phyloP scores from a whole-genome alignment of 2,329 filamentous ascomycete genomes.

The Rutstroemia sp. region DNA sequence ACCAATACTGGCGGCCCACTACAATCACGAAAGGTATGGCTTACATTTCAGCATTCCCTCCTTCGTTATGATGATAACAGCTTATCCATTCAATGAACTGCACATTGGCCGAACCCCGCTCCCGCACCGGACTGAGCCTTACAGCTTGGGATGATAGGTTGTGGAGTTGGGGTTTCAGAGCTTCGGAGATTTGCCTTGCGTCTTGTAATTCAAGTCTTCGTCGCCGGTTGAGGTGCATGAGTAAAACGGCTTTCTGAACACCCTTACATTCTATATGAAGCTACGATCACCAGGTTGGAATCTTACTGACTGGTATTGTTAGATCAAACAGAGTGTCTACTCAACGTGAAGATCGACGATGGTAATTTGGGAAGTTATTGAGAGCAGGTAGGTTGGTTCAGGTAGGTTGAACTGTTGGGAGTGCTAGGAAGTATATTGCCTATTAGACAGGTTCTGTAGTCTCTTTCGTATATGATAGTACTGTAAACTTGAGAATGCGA shows the following conservation, averaged over 20 bases:
- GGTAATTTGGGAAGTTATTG: no score
- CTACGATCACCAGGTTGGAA: not conserved
- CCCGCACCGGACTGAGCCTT: conserved; percentile 55
- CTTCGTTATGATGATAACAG: conserved; percentile 49
- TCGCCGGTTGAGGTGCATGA: conserved; percentile 58
- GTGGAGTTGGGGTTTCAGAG: conserved; percentile 68
- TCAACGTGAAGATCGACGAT: no score
- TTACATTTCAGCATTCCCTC: conserved; percentile 10
- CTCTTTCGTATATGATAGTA: no score
- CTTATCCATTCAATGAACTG: conserved; percentile 71
- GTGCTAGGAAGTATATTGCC: no score
- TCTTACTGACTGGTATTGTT: conserved; percentile 4
- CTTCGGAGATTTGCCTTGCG: conserved; percentile 42
- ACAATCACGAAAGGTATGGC: conserved; percentile 13
- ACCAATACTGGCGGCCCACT: not conserved
- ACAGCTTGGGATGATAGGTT: conserved; percentile 57
- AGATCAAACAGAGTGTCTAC: not conserved
- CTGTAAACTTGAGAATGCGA: no score
- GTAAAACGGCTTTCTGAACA: conserved; percentile 38
- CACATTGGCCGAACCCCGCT: conserved; percentile 63
- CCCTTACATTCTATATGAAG: not conserved
- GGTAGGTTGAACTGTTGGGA: not conserved
- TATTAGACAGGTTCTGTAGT: no score
- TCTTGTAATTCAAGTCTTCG: conserved; percentile 45
- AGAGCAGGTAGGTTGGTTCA: not conserved